Evolutionary conservation across 2,329 filamentous ascomycete genomes (phyloP), one percentile per base, ranked within the genome.

Genomic region (Didymella exigua): DNA sequence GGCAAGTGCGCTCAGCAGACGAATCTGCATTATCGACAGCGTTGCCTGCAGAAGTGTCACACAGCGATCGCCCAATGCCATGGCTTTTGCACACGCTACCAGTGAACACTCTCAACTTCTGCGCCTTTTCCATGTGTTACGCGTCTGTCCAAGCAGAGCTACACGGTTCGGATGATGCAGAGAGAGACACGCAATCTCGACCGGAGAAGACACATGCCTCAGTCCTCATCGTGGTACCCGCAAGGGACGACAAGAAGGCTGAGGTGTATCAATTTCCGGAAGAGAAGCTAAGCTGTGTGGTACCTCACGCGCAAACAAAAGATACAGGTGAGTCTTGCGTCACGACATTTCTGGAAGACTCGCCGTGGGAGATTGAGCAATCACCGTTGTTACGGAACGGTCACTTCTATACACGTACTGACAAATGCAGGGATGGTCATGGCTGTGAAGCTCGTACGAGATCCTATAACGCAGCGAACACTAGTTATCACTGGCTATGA

Each of bases 21-120:
- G 89, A 95, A 67, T 73, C 80, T 19, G 73, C 78, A 14, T 79
- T 96, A 60, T 89, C 87, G 65, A 87, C 82, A 29, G 78, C 78
- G 8, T 78, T 96, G 11, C 93, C 93, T 0, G 82, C 93, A 27
- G 90, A 96, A 58, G 41, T 78, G 71, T 1, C 74, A 72, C 24
- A 76, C 74, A 40, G 74, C 73, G 44, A 82, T 78, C 60, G 71
- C 26, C 84, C 82, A 16, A 82, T 87, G 66, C 95, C 95, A 26
- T 96, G 91, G 91, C 78, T 97, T n/a, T 75, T 96, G 19, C 85
- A 96, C 74, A 84, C 90, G 4, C 78, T 99, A 5, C 82, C 89
- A 5, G 91, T 98, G 37, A 97, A 97, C 69, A 91, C 93, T 1
- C 84, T 98, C 78, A 99, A 98, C 71, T 99, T 98, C 72, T 99